These are phyloP conservation scores for Aphanocladium album DNA, from an alignment of 2,329 filamentous ascomycete species.

Conservation along the genomic window DNA sequence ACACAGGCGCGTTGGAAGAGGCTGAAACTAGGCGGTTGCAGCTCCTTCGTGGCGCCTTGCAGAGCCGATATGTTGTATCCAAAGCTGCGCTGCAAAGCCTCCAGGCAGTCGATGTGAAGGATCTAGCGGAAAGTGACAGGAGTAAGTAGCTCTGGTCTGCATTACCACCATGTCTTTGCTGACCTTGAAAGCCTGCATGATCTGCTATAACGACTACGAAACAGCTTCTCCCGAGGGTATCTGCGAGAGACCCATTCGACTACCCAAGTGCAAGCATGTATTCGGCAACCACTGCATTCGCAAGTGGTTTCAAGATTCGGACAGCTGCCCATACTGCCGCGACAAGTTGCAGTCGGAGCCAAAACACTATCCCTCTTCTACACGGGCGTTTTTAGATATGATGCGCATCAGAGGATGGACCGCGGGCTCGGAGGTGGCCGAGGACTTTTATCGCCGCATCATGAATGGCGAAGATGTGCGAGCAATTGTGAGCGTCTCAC, in stretches of 20 bases:
- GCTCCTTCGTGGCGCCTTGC: slow-evolving; percentile 39
- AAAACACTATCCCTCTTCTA: slow-evolving; percentile 18
- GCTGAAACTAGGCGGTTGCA: slow-evolving; percentile 37
- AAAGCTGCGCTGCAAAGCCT: slow-evolving; percentile 42
- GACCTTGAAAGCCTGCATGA: slow-evolving; percentile 47
- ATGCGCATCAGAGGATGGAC: slow-evolving; percentile 23
- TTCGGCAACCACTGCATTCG: slow-evolving; percentile 62
- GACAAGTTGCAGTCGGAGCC: slow-evolving; percentile 53
- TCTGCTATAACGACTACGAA: slow-evolving; percentile 61
- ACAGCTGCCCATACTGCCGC: slow-evolving; percentile 61
- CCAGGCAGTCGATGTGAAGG: slow-evolving; percentile 40
- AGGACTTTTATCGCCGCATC: slow-evolving; percentile 3
- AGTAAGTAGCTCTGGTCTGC: slow-evolving; percentile 35
- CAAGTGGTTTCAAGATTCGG: slow-evolving; percentile 59
- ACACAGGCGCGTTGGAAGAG: slow-evolving; percentile 23
- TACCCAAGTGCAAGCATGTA: slow-evolving; percentile 59
- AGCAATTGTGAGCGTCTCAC: not conserved
- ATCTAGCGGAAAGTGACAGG: slow-evolving; percentile 41
- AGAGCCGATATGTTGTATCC: slow-evolving; percentile 44
- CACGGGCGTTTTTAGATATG: slow-evolving; percentile 27
- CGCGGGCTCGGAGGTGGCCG: not conserved
- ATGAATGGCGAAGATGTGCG: slow-evolving; percentile 1
- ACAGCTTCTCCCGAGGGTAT: slow-evolving; percentile 52
- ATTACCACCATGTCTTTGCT: not conserved
- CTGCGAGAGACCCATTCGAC: slow-evolving; percentile 50